Evolutionary conservation across 495 filamentous ascomycete species (phyloP), one percentile per base, ranked within the genome.

Genomic region (Xylaria scruposa): DNA sequence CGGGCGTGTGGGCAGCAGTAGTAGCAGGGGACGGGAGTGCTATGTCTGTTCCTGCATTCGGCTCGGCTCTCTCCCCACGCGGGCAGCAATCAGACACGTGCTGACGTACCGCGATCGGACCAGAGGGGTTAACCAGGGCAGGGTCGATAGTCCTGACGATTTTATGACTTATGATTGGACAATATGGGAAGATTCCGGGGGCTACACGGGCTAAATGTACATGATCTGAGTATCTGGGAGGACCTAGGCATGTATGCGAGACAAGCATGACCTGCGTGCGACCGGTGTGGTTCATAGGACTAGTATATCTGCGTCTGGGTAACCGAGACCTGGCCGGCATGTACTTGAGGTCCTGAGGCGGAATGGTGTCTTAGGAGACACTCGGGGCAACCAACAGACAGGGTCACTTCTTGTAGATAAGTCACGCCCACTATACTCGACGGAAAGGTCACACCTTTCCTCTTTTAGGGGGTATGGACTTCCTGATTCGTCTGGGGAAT

Each of bases 111-210:
- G 68, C 72, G 73, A 67, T 68, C 70, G 72, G 75, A 62, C 60
- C 65, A 73, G 75, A 70, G 33, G 54, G 44, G 70, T 65, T 74
- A 72, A 67, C 61, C 72, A 71, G 71, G 64, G 40, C 70, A 60
- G 72, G 73, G 68, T 74, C 73, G 70, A 71, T 75, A 68, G 77
- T 79, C 83, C 81, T 82, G 81, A 81, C 76, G 80, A 82, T 70
- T 66, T 77, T 78, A 82, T 74, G 80, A 82, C 62, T 77, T 80
- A 83, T 85, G 83, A 85, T 86, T 86, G 84, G 83, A 77, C 72
- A 69, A 75, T 54, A 44, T 63, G 60, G 53, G 71, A 72, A 46
- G 77, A 70, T 65, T 67, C 38, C 33, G 70, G 67, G 54, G 73
- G 74, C 73, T 72, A 75, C 74, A 79, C 76, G 74, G 65, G 74